phyloP scores from a whole-genome alignment of 108 stramenopile species.

The Stephanodiscus minutulus region DNA sequence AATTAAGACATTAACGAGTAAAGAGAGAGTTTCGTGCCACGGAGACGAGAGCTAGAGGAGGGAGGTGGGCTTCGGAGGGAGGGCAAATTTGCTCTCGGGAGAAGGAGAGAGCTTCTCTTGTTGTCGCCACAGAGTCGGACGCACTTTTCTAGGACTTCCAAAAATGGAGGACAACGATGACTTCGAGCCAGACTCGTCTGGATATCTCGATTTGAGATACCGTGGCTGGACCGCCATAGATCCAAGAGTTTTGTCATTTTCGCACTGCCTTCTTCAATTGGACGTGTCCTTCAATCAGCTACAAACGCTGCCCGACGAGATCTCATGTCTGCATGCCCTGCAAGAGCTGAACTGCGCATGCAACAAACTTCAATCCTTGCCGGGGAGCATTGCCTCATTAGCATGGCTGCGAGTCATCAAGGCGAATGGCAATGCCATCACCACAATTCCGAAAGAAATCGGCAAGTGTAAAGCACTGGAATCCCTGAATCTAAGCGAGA shows the following conservation, averaged over 20 bases:
- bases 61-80: too few species aligned
- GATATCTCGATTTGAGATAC: constrained; percentile 37
- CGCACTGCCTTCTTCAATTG: constrained; percentile 12
- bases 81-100: too few species aligned
- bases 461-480: constrained; percentile 29
- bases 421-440: constrained; percentile 31
- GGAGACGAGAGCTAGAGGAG: too few species aligned
- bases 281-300: constrained; percentile 45
- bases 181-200: constrained; percentile 22
- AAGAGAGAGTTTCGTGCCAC: too few species aligned
- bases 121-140: neutral
- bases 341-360: constrained; percentile 31
- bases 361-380: constrained; percentile 32
- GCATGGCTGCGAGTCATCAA: constrained; percentile 25
- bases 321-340: constrained; percentile 16
- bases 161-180: constrained; percentile 38
- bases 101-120: too few species aligned
- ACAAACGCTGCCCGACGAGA: constrained; percentile 23
- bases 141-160: neutral
- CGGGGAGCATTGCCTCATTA: constrained; percentile 21
- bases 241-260: constrained; percentile 19
- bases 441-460: constrained; percentile 20
- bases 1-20: too few species aligned
- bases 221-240: constrained; percentile 24
- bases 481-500: constrained; percentile 23